Conservation (phyloP, 2,329 filamentous ascomycete species). For the Talaromyces sp. region DNA sequence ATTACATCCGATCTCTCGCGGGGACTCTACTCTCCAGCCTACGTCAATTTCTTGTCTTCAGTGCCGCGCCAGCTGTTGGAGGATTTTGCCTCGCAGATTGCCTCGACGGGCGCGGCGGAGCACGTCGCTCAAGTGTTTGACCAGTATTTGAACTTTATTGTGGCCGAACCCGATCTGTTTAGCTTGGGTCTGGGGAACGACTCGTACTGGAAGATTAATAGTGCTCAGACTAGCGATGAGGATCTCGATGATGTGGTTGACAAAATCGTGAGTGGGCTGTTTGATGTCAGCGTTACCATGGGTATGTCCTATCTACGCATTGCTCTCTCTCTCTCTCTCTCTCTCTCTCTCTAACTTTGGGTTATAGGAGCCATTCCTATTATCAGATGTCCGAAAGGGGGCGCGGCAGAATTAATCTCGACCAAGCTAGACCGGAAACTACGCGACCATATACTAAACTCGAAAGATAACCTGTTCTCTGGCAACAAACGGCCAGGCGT, state of each 20-base stretch:
- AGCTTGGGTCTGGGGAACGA: constrained; percentile 89
- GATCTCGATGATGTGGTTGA: constrained; percentile 85
- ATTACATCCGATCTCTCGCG: constrained; percentile 84
- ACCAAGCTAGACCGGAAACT: constrained; percentile 93
- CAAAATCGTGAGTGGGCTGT: constrained; percentile 90
- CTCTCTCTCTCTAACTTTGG: constrained; percentile 19
- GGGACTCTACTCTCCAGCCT: constrained; percentile 85
- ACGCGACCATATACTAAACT: constrained; percentile 93
- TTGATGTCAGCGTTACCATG: constrained; percentile 98
- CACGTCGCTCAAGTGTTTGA: constrained; percentile 90
- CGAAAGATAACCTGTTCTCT: constrained; percentile 95
- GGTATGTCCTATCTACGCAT: constrained; percentile 48
- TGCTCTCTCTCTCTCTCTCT: too few species aligned
- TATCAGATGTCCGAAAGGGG: constrained; percentile 88
- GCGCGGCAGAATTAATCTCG: constrained; percentile 89
- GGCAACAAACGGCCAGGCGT: constrained; percentile 55
- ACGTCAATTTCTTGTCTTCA: constrained; percentile 95
- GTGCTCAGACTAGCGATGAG: constrained; percentile 82
- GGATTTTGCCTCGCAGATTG: constrained; percentile 88
- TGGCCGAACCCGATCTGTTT: constrained; percentile 92
- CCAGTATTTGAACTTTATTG: constrained; percentile 96
- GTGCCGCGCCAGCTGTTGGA: constrained; percentile 86
- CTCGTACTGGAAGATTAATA: constrained; percentile 95
- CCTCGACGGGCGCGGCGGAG: constrained; percentile 77
- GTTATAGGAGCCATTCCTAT: constrained; percentile 77